Evolutionary conservation across 176 grass and related monocot species (phyloP), one percentile per base, ranked within the genome.

Genomic region (Poa annua): DNA sequence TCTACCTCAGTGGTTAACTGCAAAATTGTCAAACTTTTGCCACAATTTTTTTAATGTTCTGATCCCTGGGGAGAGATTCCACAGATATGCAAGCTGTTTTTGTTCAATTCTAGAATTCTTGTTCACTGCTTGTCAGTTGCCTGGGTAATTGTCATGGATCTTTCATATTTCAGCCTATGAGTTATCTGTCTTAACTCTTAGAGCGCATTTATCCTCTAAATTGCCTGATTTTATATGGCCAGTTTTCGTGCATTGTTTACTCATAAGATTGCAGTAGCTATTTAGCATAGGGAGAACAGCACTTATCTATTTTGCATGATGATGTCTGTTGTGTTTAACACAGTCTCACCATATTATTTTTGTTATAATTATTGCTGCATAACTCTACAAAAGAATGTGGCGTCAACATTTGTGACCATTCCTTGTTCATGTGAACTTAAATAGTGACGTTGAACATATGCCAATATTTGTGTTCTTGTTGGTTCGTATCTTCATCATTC

Each of bases 181-280:
- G 16, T 36, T 35, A 22, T 70, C 25, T 66, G 3, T 48, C n/a
- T n/a, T 33, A 48, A 61, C 39, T 38, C 39, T 17, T 71, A 50
- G 8, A 12, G 36, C 48, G 55, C 12, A 17, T 11, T 57, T 57
- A 1, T 78, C 21, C 65, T 85, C 17, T 25, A 49, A 79, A 66
- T 38, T 79, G 54, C 11, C 9, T 45, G 48, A 49, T 72, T 61
- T 33, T 50, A 67, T 2, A 51, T 21, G 22, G 17, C 14, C 7
- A 15, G 3, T 71, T 64, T 70, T 61, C 6, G 17, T 71, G 53
- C 76, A 39, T 80, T 20, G 10, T 86, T 85, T 64, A 52, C n/a
- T 80, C 21, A 8, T 84, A 62, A 71, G 71, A 15, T 48, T 26
- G 26, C 47, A 44, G 5, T 49, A 71, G 9, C 4, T 42, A 61